phyloP scores from a whole-genome alignment of 1,284 basidiomycete genomes.

The Microbotryum violaceum region DNA sequence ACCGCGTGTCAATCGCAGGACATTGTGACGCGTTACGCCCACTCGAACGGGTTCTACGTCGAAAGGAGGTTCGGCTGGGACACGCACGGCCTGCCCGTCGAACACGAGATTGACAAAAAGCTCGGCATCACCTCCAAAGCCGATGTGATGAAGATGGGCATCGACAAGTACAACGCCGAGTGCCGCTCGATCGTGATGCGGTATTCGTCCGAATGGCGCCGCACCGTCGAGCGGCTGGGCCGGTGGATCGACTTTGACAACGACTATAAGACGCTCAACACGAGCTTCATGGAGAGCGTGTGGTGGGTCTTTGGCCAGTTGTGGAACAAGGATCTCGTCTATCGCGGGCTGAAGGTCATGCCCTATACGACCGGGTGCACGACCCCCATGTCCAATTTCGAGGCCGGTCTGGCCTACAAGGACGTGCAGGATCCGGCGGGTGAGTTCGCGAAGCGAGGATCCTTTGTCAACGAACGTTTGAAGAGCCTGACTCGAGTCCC shows the following conservation, averaged over 20 bases:
- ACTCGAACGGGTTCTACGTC: slow-evolving; percentile 89
- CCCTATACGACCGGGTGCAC: slow-evolving; percentile 96
- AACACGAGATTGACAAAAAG: slow-evolving; percentile 99
- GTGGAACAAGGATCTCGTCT: slow-evolving; percentile 88
- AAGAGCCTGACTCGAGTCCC: neutral
- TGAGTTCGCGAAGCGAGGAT: slow-evolving; percentile 39
- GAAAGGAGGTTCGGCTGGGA: slow-evolving; percentile 98
- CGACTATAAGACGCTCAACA: slow-evolving; percentile 96
- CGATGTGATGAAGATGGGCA: slow-evolving; percentile 93
- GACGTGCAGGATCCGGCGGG: slow-evolving; percentile 92
- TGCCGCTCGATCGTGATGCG: slow-evolving; percentile 98
- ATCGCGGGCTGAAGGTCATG: slow-evolving; percentile 94
- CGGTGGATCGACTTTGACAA: slow-evolving; percentile 99
- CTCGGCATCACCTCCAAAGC: slow-evolving; percentile 85
- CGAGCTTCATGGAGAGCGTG: slow-evolving; percentile 92
- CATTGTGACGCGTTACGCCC: slow-evolving; percentile 50
- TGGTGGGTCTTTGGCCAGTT: slow-evolving; percentile 99
- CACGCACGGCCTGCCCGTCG: slow-evolving; percentile 96
- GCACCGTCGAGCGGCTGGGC: slow-evolving; percentile 94
- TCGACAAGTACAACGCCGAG: slow-evolving; percentile 95
- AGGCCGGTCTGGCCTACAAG: slow-evolving; percentile 86
- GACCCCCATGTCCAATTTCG: slow-evolving; percentile 96
- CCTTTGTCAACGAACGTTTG: too few species aligned
- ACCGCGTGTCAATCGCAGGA: slow-evolving; percentile 11
- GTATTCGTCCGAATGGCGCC: slow-evolving; percentile 87